Percentiles rank a stretch among this genome's conserved stretches.
Conservation (phyloP, 192 early-diverging fungal genomes). For the Tieghemiomyces parasiticus region DNA sequence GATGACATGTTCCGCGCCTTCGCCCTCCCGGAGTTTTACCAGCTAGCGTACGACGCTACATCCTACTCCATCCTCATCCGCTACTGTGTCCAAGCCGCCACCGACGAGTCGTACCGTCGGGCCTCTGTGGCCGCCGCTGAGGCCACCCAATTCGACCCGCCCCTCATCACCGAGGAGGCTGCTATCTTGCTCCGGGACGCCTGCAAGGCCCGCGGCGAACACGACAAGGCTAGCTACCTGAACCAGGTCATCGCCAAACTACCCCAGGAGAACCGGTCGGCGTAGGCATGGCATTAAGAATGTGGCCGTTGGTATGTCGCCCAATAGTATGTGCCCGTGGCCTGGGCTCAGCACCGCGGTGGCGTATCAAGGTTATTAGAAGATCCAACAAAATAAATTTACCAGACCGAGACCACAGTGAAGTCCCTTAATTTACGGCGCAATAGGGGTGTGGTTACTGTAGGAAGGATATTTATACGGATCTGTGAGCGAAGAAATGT, state of each 20-base stretch:
- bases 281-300: too few species aligned
- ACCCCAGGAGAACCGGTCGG: too few species aligned
- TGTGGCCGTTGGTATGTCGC: too few species aligned
- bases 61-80: constrained; percentile 1
- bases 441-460: too few species aligned
- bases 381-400: too few species aligned
- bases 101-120: constrained; percentile 3
- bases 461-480: too few species aligned
- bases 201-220: neutral
- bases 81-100: neutral
- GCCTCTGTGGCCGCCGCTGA: neutral
- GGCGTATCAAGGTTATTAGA: too few species aligned
- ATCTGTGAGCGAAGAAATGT: too few species aligned
- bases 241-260: neutral
- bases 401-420: too few species aligned
- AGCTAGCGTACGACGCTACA: neutral
- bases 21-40: constrained; percentile 1
- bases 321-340: too few species aligned
- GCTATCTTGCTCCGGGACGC: neutral
- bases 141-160: neutral
- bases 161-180: neutral
- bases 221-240: neutral
- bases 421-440: too few species aligned
- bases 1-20: constrained; percentile 5
- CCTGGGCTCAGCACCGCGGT: too few species aligned